Conservation (phyloP, 192 early-diverging fungal genomes). For the Podochytrium sp. region DNA sequence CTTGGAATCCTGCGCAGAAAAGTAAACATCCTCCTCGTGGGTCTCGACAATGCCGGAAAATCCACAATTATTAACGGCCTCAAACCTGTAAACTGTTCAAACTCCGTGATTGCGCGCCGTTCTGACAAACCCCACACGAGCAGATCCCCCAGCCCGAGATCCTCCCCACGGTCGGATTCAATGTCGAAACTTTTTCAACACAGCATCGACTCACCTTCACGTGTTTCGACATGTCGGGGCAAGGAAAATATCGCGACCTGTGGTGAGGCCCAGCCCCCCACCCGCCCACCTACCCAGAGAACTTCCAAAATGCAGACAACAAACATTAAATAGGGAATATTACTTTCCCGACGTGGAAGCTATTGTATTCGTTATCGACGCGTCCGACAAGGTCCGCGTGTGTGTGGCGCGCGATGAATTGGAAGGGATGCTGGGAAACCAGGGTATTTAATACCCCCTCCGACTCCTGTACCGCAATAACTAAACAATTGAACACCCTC, state of each 20-base stretch:
- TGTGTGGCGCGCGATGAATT: constrained; percentile 48
- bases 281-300: no score
- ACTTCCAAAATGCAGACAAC: neutral
- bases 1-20: constrained; percentile 32
- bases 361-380: constrained; percentile 49
- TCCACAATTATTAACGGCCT: constrained; percentile 43
- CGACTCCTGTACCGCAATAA: no score
- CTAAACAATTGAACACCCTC: no score
- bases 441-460: no score
- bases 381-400: constrained; percentile 34
- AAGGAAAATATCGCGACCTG: constrained; percentile 49
- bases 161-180: constrained; percentile 48
- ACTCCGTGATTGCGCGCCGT: no score
- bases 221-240: constrained; percentile 50
- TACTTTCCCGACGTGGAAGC: constrained; percentile 49
- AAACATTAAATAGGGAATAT: constrained; percentile 24
- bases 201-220: constrained; percentile 39
- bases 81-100: constrained; percentile 29
- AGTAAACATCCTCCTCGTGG: constrained; percentile 37
- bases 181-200: constrained; percentile 30
- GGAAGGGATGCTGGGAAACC: constrained; percentile 31
- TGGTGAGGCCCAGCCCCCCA: no score
- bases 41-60: constrained; percentile 53
- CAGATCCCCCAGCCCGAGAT: constrained; percentile 33
- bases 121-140: no score